These are phyloP conservation scores for Colletotrichum phormii DNA, from an alignment of 2,329 filamentous ascomycete species.

Conservation along the genomic window DNA sequence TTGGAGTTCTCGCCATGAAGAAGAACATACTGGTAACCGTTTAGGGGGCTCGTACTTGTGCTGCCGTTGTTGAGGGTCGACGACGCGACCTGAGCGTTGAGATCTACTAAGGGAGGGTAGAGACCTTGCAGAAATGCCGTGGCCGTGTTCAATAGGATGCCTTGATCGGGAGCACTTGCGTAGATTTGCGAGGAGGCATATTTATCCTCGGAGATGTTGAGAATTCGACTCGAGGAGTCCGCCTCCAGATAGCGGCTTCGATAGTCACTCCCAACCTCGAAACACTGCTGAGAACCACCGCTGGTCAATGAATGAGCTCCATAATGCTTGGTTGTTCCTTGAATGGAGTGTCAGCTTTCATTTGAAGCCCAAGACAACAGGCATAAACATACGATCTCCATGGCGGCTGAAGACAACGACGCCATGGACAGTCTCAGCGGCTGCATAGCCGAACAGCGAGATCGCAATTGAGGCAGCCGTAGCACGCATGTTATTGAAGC, in stretches of 20 bases:
- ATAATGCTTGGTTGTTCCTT: conserved; percentile 50
- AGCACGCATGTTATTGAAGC: background rate
- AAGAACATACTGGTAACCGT: conserved; percentile 49
- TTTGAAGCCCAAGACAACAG: rapidly evolving
- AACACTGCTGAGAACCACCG: conserved; percentile 49
- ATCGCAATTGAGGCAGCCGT: background rate
- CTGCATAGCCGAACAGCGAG: conserved; percentile 36
- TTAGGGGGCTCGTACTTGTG: conserved; percentile 6
- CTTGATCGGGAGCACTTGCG: conserved; percentile 47
- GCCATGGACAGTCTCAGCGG: conserved; percentile 48
- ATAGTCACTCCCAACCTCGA: conserved; percentile 42
- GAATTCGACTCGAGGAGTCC: conserved; percentile 44
- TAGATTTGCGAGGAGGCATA: conserved; percentile 47
- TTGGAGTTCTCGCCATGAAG: conserved; percentile 45
- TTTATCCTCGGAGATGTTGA: conserved; percentile 47
- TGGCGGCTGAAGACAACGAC: conserved; percentile 49
- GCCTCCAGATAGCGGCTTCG: conserved; percentile 41
- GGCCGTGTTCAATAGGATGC: conserved; percentile 48
- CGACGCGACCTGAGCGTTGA: conserved; percentile 42
- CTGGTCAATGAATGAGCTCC: conserved; percentile 46
- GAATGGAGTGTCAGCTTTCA: background rate
- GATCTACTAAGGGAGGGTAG: conserved; percentile 46
- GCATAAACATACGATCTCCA: conserved; percentile 46
- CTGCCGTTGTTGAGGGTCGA: conserved; percentile 41
- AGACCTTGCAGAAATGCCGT: conserved; percentile 50